Percentiles rank a stretch among this genome's conserved stretches.
phyloP scores from a whole-genome alignment of 768 basidiomycete genomes.

The Naganishia vaughanmartiniae region DNA sequence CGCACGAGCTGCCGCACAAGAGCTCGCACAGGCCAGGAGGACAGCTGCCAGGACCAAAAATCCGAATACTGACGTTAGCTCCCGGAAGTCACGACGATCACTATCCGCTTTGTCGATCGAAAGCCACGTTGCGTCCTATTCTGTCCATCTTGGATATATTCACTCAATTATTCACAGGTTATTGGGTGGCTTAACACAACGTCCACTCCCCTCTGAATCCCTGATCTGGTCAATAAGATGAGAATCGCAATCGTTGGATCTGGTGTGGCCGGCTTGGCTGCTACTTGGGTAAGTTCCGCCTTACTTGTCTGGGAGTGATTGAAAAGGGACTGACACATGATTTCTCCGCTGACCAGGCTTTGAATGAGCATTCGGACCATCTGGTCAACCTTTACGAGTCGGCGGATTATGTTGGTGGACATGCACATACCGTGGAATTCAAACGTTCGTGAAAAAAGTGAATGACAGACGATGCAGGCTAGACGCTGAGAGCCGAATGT shows the following conservation, averaged over 20 bases:
- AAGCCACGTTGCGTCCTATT: not conserved
- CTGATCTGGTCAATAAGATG: constrained; percentile 1
- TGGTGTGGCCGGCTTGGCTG: constrained; percentile 73
- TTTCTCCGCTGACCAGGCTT: constrained; percentile 54
- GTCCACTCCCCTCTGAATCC: not conserved
- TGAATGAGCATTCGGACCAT: constrained; percentile 72
- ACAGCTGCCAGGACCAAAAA: not conserved
- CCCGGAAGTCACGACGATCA: not conserved
- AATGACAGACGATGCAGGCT: not conserved
- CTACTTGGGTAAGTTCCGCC: constrained; percentile 64
- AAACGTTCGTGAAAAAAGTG: constrained; percentile 36
- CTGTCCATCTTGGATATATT: not conserved
- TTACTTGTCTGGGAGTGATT: not conserved
- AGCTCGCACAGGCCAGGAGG: too few relatives aligned
- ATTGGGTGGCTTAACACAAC: not conserved
- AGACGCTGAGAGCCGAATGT: not conserved
- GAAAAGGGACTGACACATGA: not conserved
- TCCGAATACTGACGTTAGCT: constrained; percentile 1
- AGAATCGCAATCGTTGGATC: constrained; percentile 69
- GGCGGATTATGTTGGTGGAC: constrained; percentile 67
- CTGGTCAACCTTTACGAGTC: constrained; percentile 74
- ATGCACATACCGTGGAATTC: constrained; percentile 70
- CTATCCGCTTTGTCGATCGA: not conserved
- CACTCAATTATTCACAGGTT: not conserved
- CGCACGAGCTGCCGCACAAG: too few relatives aligned